Conservation (phyloP, 2,329 filamentous ascomycete species). For the Aspergillus ochraceoroseus region DNA sequence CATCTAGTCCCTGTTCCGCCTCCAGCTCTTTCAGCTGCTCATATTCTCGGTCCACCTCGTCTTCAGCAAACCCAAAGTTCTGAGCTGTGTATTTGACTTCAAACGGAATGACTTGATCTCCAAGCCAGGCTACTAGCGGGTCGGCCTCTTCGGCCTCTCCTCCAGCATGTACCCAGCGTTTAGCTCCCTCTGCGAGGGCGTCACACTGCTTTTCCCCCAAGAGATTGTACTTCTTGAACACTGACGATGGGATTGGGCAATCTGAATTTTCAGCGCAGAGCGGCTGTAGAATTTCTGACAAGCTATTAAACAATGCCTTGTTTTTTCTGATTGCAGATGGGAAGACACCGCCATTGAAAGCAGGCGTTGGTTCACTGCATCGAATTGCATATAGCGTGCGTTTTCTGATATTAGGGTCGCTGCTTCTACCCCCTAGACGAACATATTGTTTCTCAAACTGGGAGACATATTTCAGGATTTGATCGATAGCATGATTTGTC, state of each 20-base stretch:
- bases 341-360: constrained; percentile 41
- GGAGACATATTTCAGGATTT: constrained; percentile 63
- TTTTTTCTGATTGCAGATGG: constrained; percentile 41
- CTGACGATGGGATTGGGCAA: constrained; percentile 50
- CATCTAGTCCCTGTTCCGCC: constrained; percentile 51
- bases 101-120: constrained; percentile 48
- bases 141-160: constrained; percentile 25
- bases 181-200: constrained; percentile 53
- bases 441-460: constrained; percentile 60
- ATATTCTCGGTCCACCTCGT: constrained; percentile 58
- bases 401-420: constrained; percentile 59
- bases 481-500: constrained; percentile 86
- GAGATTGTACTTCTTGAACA: constrained; percentile 53
- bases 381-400: constrained; percentile 63
- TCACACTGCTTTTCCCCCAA: constrained; percentile 60
- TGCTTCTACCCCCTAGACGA: constrained; percentile 65
- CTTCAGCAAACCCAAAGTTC: constrained; percentile 51
- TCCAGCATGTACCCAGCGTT: constrained; percentile 40
- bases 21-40: constrained; percentile 59
- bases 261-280: constrained; percentile 36
- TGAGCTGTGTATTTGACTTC: constrained; percentile 45
- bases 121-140: constrained; percentile 55
- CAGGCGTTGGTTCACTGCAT: constrained; percentile 27
- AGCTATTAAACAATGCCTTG: constrained; percentile 40
- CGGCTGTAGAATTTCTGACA: constrained; percentile 43